Evolutionary conservation across 805 yeast genomes (phyloP), one percentile per base, ranked within the genome.

Genomic region (Lipomyces mesembrius): DNA sequence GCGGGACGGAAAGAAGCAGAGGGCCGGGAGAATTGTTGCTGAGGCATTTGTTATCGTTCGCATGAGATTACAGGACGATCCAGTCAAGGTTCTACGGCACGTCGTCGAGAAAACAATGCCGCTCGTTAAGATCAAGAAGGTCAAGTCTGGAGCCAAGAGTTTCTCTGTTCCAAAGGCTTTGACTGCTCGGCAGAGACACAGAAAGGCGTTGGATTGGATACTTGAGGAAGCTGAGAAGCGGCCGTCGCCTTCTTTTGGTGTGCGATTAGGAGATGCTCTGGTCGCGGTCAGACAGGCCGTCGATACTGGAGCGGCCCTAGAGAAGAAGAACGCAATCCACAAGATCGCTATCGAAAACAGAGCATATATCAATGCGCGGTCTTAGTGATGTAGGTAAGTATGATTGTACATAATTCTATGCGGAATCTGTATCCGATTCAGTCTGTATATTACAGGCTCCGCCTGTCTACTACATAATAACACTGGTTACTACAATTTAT

Each of bases 181-280:
- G 74, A 87, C 85, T 60, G 87, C 86, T 74, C 87, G 92, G 79
- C 97, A 92, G 79, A 85, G 98, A 78, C 82, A 86, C 73, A 86
- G 97, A 78, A 86, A 85, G 74, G 97, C 98, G 1, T 90, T 96
- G 83, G 79, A 82, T 71, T 95, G 98, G 98, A 89, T 95, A 60
- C 78, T 92, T 63, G 97, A 91, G 67, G 92, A 96, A 25, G 85
- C 96, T 53, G 84, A 87, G 67, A 88, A 89, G 74, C 88, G 96
- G 77, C 88, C 87, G 58, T 87, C 93, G 20, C 85, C 87, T 65
- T 95, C 90, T 74, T 90, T 90, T 74, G 82, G 96, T 1, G 98
- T 95, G 52, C 85, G 98, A 75, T 82, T 95, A 57, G 92, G 93
- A 51, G 98, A 95, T 79, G 98, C 95, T 79, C 85, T 95, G 66